Percentiles rank a stretch among this genome's conserved stretches.
These are phyloP conservation scores for Aspergillus ellipticus DNA, from an alignment of 495 filamentous ascomycete genomes.

Conservation along the genomic window DNA sequence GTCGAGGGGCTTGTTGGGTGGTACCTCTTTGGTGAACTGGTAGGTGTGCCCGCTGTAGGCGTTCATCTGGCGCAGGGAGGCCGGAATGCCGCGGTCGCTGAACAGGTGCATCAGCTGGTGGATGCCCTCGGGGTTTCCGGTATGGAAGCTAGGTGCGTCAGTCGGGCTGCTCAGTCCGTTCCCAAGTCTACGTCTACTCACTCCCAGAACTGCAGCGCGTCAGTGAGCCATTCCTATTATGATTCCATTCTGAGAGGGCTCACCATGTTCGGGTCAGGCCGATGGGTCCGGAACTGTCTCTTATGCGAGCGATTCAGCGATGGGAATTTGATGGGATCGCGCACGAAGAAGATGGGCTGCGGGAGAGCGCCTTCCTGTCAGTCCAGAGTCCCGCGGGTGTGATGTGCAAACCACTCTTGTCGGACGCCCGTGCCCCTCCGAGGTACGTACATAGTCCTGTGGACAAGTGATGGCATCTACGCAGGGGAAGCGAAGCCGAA, in stretches of 20 bases:
- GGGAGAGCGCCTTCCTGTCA: too few species aligned
- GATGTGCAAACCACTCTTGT: too few species aligned
- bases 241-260: neutral
- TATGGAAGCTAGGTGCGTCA: neutral
- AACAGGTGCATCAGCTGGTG: conserved; percentile 6
- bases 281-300: conserved; percentile 43
- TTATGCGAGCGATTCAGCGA: conserved; percentile 53
- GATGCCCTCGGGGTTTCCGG: conserved; percentile 3
- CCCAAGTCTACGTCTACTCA: neutral
- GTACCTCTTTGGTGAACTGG: conserved; percentile 39
- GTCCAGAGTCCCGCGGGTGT: too few species aligned
- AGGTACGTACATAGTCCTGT: too few species aligned
- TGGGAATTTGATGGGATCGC: conserved; percentile 55
- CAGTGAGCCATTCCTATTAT: neutral
- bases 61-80: conserved; percentile 51
- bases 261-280: conserved; percentile 49
- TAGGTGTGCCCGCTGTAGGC: conserved; percentile 66
- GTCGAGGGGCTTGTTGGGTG: too few species aligned
- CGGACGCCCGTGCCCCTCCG: too few species aligned
- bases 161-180: neutral
- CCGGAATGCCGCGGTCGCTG: conserved; percentile 4
- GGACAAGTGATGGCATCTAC: too few species aligned
- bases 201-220: conserved; percentile 5
- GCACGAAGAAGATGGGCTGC: conserved; percentile 46
- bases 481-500: too few species aligned